Percentiles rank a stretch among this genome's conserved stretches.
Evolutionary conservation across 2,329 filamentous ascomycete genomes (phyloP).

Genomic region (Trichocomaceae sp.): DNA sequence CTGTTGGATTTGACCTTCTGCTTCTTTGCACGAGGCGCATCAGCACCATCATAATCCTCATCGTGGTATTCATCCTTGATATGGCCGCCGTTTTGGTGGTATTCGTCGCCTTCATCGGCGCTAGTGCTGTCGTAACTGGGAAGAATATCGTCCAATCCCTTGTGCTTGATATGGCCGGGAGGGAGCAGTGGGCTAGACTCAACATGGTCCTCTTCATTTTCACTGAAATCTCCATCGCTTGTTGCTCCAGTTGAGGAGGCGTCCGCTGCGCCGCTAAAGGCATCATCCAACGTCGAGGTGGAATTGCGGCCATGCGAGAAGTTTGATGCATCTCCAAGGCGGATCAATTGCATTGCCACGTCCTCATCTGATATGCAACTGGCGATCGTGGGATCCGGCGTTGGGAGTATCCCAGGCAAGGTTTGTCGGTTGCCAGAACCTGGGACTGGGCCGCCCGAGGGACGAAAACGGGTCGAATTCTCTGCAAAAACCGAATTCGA

Average conservation of each 20-base stretch:
- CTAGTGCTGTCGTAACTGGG: conserved; percentile 56
- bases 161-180: conserved; percentile 41
- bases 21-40: conserved; percentile 45
- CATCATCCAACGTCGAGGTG: conserved; percentile 87
- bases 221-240: conserved; percentile 61
- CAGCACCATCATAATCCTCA: conserved; percentile 30
- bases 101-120: conserved; percentile 53
- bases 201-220: conserved; percentile 52
- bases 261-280: conserved; percentile 83
- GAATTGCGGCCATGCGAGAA: conserved; percentile 89
- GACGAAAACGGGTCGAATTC: conserved; percentile 54
- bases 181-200: conserved; percentile 40
- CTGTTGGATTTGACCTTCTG: conserved; percentile 43
- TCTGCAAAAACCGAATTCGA: conserved; percentile 53
- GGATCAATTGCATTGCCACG: conserved; percentile 93
- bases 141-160: conserved; percentile 46
- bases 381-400: conserved; percentile 92
- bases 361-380: conserved; percentile 98
- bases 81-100: conserved; percentile 50
- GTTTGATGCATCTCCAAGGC: conserved; percentile 87
- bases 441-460: conserved; percentile 43
- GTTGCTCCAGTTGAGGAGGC: conserved; percentile 70
- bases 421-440: conserved; percentile 33
- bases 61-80: conserved; percentile 52
- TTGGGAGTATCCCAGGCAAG: conserved; percentile 65